A percentile compares a stretch with the other conserved stretches of the same genome.
Evolutionary conservation across 352 stramenopile species (phyloP).

Genomic region (Phytophthora megakarya): DNA sequence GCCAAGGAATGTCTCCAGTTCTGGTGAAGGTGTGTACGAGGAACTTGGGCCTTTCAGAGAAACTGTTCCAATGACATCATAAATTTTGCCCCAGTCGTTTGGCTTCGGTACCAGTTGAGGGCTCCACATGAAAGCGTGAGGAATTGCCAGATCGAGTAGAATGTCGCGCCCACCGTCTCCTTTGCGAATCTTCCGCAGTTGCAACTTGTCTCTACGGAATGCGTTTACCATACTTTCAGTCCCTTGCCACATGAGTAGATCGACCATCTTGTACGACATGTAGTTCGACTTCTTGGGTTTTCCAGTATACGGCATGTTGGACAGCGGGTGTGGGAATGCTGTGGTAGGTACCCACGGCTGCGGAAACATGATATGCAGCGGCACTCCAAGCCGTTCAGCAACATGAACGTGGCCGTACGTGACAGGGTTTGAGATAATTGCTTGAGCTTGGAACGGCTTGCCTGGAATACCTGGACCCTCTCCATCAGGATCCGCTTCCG

Average conservation of each 20-base stretch:
- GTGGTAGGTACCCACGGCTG: constrained; percentile 90
- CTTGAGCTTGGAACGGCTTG: constrained; percentile 83
- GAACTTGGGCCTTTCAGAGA: constrained; percentile 42
- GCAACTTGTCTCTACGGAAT: constrained; percentile 66
- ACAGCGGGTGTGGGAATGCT: constrained; percentile 91
- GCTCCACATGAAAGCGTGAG: constrained; percentile 91
- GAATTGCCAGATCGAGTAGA: constrained; percentile 73
- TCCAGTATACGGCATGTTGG: constrained; percentile 80
- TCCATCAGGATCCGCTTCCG: constrained; percentile 77
- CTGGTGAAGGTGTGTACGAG: constrained; percentile 53
- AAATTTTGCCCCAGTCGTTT: constrained; percentile 87
- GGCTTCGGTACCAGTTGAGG: constrained; percentile 87
- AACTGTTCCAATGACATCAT: constrained; percentile 91
- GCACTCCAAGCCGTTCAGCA: constrained; percentile 90
- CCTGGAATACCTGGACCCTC: constrained; percentile 44
- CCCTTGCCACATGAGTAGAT: constrained; percentile 79
- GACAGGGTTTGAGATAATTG: constrained; percentile 95
- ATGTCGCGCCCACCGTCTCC: constrained; percentile 62
- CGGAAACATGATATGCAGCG: constrained; percentile 95
- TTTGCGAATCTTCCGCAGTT: constrained; percentile 68
- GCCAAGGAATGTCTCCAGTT: constrained; percentile 73
- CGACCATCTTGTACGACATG: constrained; percentile 89
- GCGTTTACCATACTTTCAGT: constrained; percentile 80
- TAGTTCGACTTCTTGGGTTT: constrained; percentile 70
- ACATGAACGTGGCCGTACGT: constrained; percentile 94